Conservation (phyloP, 768 basidiomycete genomes). For the Xerocomellus amylosporus region DNA sequence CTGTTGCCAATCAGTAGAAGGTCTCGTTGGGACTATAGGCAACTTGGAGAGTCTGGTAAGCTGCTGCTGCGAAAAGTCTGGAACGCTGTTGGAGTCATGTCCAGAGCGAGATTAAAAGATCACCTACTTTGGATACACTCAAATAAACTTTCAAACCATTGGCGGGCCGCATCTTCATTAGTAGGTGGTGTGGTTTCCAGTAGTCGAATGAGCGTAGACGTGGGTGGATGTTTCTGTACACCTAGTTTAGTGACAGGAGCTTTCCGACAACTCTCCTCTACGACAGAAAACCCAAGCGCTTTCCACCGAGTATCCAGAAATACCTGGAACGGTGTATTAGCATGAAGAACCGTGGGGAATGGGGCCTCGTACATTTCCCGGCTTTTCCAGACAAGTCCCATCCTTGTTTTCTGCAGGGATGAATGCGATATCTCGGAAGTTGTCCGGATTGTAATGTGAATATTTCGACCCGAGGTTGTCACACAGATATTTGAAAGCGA, state of each 20-base stretch:
- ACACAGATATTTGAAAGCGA: slow-evolving; percentile 70
- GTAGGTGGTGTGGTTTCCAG: slow-evolving; percentile 55
- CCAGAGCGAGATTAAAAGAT: not conserved
- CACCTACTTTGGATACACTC: slow-evolving; percentile 52
- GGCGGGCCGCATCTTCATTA: slow-evolving; percentile 48
- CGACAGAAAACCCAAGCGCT: slow-evolving; percentile 64
- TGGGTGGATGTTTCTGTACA: slow-evolving; percentile 63
- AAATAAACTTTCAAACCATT: slow-evolving; percentile 65
- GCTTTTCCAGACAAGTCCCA: not conserved
- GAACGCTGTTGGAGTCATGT: not conserved
- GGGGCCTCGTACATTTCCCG: not conserved
- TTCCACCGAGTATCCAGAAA: slow-evolving; percentile 38
- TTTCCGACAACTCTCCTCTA: slow-evolving; percentile 46
- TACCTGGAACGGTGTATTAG: not conserved
- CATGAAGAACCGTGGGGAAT: too few relatives aligned
- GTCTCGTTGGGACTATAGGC: slow-evolving; percentile 53
- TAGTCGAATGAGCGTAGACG: slow-evolving; percentile 50
- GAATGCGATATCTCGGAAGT: not conserved
- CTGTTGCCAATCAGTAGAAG: slow-evolving; percentile 43
- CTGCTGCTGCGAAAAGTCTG: slow-evolving; percentile 56
- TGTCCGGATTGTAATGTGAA: slow-evolving; percentile 51
- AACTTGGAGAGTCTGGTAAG: slow-evolving; percentile 51
- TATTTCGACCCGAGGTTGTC: slow-evolving; percentile 7
- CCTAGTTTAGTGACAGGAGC: slow-evolving; percentile 58
- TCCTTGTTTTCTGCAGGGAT: not conserved